These are phyloP conservation scores for Didymella pinodella DNA, from an alignment of 2,329 filamentous ascomycete species.

Conservation along the genomic window DNA sequence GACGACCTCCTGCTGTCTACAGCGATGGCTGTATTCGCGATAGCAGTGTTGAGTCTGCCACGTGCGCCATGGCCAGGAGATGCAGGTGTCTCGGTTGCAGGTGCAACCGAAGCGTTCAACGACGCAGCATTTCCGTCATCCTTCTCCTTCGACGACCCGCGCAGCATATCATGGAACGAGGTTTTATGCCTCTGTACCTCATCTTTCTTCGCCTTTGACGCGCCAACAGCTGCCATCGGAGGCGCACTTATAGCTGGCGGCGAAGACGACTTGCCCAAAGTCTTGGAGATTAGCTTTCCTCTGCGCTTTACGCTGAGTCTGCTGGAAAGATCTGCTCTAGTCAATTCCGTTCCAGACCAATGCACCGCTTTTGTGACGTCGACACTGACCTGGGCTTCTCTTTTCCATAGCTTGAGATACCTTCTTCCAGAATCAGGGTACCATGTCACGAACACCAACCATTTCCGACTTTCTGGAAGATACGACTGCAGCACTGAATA, in stretches of 20 bases:
- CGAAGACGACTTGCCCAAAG: constrained; percentile 30
- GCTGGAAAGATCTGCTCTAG: constrained; percentile 33
- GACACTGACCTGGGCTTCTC: constrained; percentile 41
- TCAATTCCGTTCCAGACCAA: constrained; percentile 10
- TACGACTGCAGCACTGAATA: background rate
- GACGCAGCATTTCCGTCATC: background rate
- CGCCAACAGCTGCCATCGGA: constrained; percentile 42
- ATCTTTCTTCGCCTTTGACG: constrained; percentile 42
- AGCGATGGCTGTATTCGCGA: background rate
- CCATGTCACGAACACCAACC: constrained; percentile 23
- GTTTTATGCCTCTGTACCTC: constrained; percentile 42
- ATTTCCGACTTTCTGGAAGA: constrained; percentile 6
- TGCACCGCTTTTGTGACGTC: constrained; percentile 7
- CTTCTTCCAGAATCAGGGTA: constrained; percentile 26
- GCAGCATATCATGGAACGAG: constrained; percentile 45
- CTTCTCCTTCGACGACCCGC: constrained; percentile 16
- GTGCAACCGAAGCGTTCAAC: background rate
- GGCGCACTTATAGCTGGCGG: constrained; percentile 36
- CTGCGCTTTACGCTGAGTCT: constrained; percentile 39
- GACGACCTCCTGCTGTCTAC: background rate
- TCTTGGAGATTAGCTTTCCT: constrained; percentile 34
- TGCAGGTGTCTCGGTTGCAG: background rate
- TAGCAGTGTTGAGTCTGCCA: background rate
- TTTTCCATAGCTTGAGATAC: constrained; percentile 38
- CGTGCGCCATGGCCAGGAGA: background rate